Evolutionary conservation across 805 yeast genomes (phyloP).

Genomic region (Yarrowia sp.): DNA sequence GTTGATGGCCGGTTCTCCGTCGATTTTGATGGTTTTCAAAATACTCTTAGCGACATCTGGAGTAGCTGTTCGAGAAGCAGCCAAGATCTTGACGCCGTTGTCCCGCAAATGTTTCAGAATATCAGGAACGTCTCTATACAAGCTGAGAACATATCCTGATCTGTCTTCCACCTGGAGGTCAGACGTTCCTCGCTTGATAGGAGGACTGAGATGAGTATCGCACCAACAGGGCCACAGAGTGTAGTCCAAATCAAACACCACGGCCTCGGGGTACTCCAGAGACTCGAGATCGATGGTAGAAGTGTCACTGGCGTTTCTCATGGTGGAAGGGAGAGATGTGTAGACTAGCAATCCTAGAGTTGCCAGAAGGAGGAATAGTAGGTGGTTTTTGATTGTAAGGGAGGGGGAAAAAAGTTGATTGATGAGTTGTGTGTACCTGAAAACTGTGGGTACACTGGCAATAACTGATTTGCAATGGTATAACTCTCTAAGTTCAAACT

Average conservation of each 20-base stretch:
- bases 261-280: slow-evolving; percentile 55
- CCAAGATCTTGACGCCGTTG: slow-evolving; percentile 58
- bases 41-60: slow-evolving; percentile 77
- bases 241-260: slow-evolving; percentile 78
- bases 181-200: slow-evolving; percentile 54
- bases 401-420: no score
- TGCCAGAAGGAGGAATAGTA: background rate
- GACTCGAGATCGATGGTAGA: slow-evolving; percentile 18
- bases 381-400: background rate
- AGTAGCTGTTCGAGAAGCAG: slow-evolving; percentile 79
- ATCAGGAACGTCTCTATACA: slow-evolving; percentile 72
- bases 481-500: no score
- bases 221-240: slow-evolving; percentile 89
- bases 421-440: no score
- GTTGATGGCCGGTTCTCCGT: slow-evolving; percentile 59
- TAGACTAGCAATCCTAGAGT: background rate
- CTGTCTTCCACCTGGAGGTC: slow-evolving; percentile 57
- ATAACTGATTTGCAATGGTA: no score
- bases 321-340: background rate
- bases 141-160: slow-evolving; percentile 60
- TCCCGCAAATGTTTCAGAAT: slow-evolving; percentile 62
- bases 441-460: no score
- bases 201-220: slow-evolving; percentile 71
- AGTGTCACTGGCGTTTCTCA: slow-evolving; percentile 31
- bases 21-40: slow-evolving; percentile 60